Conservation (phyloP, 1,284 basidiomycete genomes). For the Ceratobasidium sp. region DNA sequence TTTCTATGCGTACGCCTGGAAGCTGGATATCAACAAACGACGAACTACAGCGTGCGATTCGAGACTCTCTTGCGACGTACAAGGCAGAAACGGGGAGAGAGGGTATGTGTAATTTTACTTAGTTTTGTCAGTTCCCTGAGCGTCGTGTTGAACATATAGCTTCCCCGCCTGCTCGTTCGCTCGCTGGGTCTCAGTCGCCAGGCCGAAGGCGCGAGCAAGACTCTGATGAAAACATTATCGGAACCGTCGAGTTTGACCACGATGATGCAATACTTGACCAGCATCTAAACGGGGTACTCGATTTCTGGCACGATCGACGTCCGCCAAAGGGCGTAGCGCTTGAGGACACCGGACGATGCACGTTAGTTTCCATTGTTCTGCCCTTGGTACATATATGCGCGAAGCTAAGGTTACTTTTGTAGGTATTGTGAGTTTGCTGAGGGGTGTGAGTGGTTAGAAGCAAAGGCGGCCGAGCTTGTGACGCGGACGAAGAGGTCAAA, state of each 20-base stretch:
- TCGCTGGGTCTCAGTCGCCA: conserved; percentile 9
- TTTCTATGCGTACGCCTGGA: not conserved
- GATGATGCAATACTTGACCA: conserved; percentile 69
- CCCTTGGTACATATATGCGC: not conserved
- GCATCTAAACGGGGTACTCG: conserved; percentile 70
- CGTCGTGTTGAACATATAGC: not conserved
- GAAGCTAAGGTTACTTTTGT: conserved; percentile 12
- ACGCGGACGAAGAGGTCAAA: not conserved
- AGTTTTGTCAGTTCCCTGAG: not conserved
- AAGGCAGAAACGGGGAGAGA: not conserved
- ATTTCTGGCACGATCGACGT: conserved; percentile 81
- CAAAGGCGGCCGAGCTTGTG: conserved; percentile 64
- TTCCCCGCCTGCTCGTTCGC: conserved; percentile 31
- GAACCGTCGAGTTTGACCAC: conserved; percentile 72
- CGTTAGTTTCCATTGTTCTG: conserved; percentile 63
- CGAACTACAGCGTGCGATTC: conserved; percentile 34
- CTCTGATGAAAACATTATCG: conserved; percentile 67
- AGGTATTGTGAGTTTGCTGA: conserved; percentile 84
- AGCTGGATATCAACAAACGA: conserved; percentile 8
- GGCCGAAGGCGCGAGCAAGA: not conserved
- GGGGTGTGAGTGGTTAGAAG: conserved; percentile 86
- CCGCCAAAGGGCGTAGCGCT: conserved; percentile 76
- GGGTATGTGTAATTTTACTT: not conserved
- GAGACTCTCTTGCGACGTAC: conserved; percentile 20
- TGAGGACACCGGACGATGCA: conserved; percentile 73